Evolutionary conservation across 2,329 filamentous ascomycete species (phyloP), one percentile per base, ranked within the genome.

Genomic region (Paecilomyces niveus): DNA sequence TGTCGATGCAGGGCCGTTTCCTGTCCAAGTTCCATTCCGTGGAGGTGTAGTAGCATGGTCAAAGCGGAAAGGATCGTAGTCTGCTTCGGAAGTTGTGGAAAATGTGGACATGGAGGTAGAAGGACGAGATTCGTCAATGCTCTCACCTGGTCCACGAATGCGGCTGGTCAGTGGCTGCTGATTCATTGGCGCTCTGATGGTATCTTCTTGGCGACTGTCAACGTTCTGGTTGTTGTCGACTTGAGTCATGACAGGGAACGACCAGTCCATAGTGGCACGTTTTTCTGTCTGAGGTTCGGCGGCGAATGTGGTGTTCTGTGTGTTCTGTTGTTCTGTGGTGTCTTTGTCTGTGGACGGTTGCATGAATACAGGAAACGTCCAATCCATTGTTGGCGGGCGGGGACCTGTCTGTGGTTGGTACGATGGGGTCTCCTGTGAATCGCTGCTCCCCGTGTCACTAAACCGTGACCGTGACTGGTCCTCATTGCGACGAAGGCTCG

Each of bases 251-350:
- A 74, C 69, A 7, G 81, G 80, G 61, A 84, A 84, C 11, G 78
- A 82, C 82, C 82, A 85, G 33, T 83, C 80, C 70, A 79, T 79
- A 3, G 74, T 77, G 15, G 74, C 74, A 6, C 74, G 71, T 54
- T 73, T 75, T 13, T 67, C 65, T 7, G 49, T 54, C 21, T 53
- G 55, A 15, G 57, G 50, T 1, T 52, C 50, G 11, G 52, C 39
- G n/a, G 58, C 56, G 7, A 53, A 39, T n/a, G 54, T 50, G 1
- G 22, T 3, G 9, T 51, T 24, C 3, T 53, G 24, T 18, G 35
- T 18, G 8, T 29, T 54, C 53, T 29, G 50, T 35, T 52, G 49
- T 13, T 52, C 58, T 53, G 22, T 57, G 51, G 54, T 57, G n/a
- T 62, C 63, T 24, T 70, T 67, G 6, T 65, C 60, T 15, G 51